Percentiles rank a stretch among this genome's conserved stretches.
Conservation (phyloP, 225 moss, liverwort and hornwort species). For the Takakia lepidozioides region DNA sequence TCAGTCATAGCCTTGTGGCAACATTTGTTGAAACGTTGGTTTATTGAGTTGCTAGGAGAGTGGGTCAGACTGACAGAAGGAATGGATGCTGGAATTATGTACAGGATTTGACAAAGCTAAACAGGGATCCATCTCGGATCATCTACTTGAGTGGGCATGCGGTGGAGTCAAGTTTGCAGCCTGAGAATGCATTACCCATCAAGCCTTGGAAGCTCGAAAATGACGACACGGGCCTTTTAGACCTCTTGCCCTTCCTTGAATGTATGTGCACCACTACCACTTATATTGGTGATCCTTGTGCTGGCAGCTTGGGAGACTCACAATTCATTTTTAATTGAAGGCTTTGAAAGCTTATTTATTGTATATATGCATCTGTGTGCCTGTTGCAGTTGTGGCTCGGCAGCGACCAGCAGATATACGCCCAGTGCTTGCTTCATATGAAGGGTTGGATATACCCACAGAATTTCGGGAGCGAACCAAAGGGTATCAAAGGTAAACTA, state of each 20-base stretch:
- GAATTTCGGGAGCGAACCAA: slow-evolving; percentile 95
- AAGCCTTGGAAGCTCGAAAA: slow-evolving; percentile 85
- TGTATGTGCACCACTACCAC: slow-evolving; percentile 35
- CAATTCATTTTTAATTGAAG: too few species aligned
- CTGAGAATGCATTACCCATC: slow-evolving; percentile 71
- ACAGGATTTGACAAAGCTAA: slow-evolving; percentile 94
- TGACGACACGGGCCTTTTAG: slow-evolving; percentile 82
- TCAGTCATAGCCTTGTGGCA: too few species aligned
- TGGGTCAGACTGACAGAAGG: too few species aligned
- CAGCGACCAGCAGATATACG: slow-evolving; percentile 84
- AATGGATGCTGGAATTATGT: slow-evolving; percentile 1
- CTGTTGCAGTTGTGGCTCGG: slow-evolving; percentile 75
- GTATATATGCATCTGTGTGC: neutral
- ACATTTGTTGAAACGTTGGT: too few species aligned
- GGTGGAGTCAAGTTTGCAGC: slow-evolving; percentile 69
- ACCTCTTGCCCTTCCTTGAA: slow-evolving; percentile 90
- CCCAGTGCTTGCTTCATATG: slow-evolving; percentile 78
- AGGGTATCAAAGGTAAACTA: slow-evolving; percentile 75
- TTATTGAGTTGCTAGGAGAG: too few species aligned
- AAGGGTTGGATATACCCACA: slow-evolving; percentile 80
- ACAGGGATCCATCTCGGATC: slow-evolving; percentile 78
- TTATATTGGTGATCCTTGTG: neutral
- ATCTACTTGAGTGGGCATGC: slow-evolving; percentile 90
- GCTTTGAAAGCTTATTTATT: neutral
- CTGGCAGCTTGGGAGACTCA: too few species aligned